Evolutionary conservation across 148 eudicot species (phyloP), one percentile per base, ranked within the genome.

Genomic region (Amaranthus hypochondriacus): DNA sequence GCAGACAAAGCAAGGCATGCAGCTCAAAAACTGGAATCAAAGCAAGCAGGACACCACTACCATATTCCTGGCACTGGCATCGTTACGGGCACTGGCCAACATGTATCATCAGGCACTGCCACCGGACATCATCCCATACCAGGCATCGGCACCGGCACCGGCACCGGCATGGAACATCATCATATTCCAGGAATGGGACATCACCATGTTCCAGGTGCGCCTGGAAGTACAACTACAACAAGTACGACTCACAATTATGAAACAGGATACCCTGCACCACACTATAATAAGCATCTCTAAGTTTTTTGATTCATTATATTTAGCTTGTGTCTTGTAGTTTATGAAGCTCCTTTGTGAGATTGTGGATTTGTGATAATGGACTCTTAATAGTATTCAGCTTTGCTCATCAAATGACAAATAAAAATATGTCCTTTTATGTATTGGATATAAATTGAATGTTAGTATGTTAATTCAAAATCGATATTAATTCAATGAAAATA

Each of bases 1-100:
- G 69, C 71, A 9, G 83, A 79, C 2, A 90, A 90, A 58, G 92
- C 90, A 0, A 73, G 72, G 7, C 91, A 89, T 9, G 89, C 88
- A 0, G 92, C 84, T 0, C 84, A 91, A 78, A 89, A 86, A 70
- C 76, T 87, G 2, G 74, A 81, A 6, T 55, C 83, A 1, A 81
- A 81, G 66, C 83, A 80, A 13, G 61, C 53, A 1, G 76, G 72
- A 2, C 68, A 43, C 6, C 68, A 53, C 43, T 64, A 62, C 56
- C 65, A 71, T 46, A 15, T 78, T 8, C 77, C 81, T 6, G 80
- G 76, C 4, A 66, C 76, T 5, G 62, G 69, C 5, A 4, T 49
- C 0, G 55, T 18, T 8, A 6, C 75, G 6, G 75, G 64, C 10
- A 48, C 56, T 9, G 65, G 52, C 3, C 73, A 46, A 15, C 75